These are phyloP conservation scores for Colletotrichum paranaense DNA, from an alignment of 2,329 filamentous ascomycete genomes.

Conservation along the genomic window DNA sequence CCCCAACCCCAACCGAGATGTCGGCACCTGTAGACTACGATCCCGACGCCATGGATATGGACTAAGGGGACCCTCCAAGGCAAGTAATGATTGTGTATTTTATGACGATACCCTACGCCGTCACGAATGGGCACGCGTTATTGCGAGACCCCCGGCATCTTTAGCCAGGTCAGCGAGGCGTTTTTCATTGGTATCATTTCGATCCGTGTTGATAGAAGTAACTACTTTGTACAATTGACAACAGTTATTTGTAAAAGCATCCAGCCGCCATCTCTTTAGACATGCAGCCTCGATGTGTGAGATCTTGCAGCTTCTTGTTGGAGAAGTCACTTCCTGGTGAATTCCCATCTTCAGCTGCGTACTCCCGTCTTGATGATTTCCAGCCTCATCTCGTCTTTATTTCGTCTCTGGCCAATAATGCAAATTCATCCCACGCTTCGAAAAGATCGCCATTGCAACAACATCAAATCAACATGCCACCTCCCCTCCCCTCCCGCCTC, in stretches of 20 bases:
- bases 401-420: constrained; percentile 15
- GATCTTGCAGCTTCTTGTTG: neutral
- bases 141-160: neutral
- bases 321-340: neutral
- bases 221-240: constrained; percentile 22
- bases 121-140: neutral
- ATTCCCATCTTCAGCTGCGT: neutral
- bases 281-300: constrained; percentile 10
- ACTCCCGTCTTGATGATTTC: neutral
- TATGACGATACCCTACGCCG: constrained; percentile 20
- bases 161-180: constrained; percentile 8
- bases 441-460: constrained; percentile 22
- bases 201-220: neutral
- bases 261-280: constrained; percentile 1
- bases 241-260: constrained; percentile 6
- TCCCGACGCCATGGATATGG: constrained; percentile 76
- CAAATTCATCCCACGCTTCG: neutral
- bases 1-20: constrained; percentile 23
- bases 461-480: neutral
- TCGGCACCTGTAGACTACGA: constrained; percentile 50
- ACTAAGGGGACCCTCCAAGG: constrained; percentile 49
- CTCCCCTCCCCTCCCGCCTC: constrained; percentile 33
- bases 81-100: neutral
- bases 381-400: constrained; percentile 2
- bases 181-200: constrained; percentile 28